Evolutionary conservation across 345 rosid genomes (phyloP).

Genomic region (Eucalyptus virginea): DNA sequence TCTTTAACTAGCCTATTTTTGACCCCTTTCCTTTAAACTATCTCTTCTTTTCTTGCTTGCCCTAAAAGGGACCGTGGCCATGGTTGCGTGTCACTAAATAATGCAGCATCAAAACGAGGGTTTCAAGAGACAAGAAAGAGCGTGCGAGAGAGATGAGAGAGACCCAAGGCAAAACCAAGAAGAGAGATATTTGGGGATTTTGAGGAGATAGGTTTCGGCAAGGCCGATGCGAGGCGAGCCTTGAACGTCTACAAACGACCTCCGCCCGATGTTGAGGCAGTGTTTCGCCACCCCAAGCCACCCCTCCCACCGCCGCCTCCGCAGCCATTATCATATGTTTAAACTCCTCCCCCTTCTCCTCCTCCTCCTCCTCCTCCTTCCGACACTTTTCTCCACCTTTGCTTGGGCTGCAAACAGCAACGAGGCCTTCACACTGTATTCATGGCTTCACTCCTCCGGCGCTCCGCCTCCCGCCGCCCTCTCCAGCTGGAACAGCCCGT

Average conservation of each 20-base stretch:
- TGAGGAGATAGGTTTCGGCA: neutral
- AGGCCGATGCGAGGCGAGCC: slow-evolving; percentile 36
- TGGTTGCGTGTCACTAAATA: neutral
- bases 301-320: neutral
- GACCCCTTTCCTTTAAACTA: neutral
- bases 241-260: neutral
- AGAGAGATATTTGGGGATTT: neutral
- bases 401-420: slow-evolving; percentile 13
- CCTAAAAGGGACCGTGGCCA: slow-evolving; percentile 13
- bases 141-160: slow-evolving; percentile 21
- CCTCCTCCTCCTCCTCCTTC: slow-evolving; percentile 5
- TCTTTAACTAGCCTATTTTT: slow-evolving; percentile 7
- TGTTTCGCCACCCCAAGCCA: slow-evolving; percentile 4
- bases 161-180: slow-evolving; percentile 32
- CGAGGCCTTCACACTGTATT: slow-evolving; percentile 32
- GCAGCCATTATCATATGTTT: neutral
- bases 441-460: slow-evolving; percentile 41
- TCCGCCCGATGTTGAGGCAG: neutral
- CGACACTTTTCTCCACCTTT: slow-evolving; percentile 1
- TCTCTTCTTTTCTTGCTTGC: slow-evolving; percentile 31
- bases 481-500: slow-evolving; percentile 38
- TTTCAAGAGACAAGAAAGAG: neutral
- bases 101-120: neutral
- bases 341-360: neutral
- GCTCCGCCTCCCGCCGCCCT: slow-evolving; percentile 23